phyloP scores from a whole-genome alignment of 805 yeast species.

The Wickerhamiella dianesei region DNA sequence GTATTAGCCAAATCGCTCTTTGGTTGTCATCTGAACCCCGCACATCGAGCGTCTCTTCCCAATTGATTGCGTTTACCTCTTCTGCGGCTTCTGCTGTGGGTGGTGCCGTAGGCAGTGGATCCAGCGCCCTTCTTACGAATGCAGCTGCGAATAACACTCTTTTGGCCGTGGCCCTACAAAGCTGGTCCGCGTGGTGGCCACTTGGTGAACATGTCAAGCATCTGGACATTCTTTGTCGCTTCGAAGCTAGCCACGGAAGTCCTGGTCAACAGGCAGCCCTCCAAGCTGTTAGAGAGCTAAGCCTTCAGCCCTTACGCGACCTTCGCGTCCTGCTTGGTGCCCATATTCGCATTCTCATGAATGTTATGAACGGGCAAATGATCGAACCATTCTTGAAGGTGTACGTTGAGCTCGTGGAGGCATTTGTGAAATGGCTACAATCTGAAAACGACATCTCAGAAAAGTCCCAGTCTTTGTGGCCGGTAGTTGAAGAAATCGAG shows the following conservation, averaged over 20 bases:
- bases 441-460: neutral
- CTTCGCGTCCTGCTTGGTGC: neutral
- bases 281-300: slow-evolving; percentile 7
- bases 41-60: slow-evolving; percentile 3
- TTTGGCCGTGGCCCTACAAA: slow-evolving; percentile 31
- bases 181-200: slow-evolving; percentile 52
- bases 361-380: neutral
- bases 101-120: neutral
- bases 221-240: slow-evolving; percentile 60
- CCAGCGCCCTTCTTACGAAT: neutral
- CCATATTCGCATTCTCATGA: neutral
- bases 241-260: slow-evolving; percentile 6
- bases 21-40: neutral
- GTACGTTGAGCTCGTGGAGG: slow-evolving; percentile 60
- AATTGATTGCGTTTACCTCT: slow-evolving; percentile 4
- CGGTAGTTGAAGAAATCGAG: slow-evolving; percentile 87
- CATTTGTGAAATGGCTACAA: neutral
- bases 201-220: slow-evolving; percentile 45
- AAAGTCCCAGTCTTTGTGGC: slow-evolving; percentile 36
- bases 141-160: neutral
- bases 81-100: neutral
- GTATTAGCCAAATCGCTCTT: slow-evolving; percentile 14
- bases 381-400: slow-evolving; percentile 30
- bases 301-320: neutral
- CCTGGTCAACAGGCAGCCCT: slow-evolving; percentile 8